phyloP scores from a whole-genome alignment of 768 basidiomycete species.

The Suillus sp. region DNA sequence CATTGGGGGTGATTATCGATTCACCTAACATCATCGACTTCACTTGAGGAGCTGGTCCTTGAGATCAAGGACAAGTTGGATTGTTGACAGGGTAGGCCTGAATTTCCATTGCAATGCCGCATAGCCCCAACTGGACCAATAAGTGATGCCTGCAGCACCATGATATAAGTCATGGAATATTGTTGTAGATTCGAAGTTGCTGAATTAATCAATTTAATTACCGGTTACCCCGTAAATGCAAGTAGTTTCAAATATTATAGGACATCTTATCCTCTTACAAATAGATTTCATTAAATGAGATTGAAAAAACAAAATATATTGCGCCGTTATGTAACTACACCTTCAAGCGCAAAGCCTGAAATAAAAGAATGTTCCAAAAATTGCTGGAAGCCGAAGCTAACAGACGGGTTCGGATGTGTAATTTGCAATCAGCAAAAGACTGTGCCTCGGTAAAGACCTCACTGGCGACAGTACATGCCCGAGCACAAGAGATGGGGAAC shows the following conservation, averaged over 20 bases:
- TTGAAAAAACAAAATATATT: not conserved
- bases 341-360: conserved; percentile 2
- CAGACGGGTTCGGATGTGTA: conserved; percentile 95
- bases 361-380: conserved; percentile 67
- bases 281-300: not conserved
- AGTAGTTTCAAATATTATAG: not conserved
- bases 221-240: not conserved
- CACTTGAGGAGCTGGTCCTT: not conserved
- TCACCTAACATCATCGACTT: too few species aligned
- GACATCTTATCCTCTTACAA: too few species aligned
- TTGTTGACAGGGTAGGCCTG: too few species aligned
- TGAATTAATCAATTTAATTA: not conserved
- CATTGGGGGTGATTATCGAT: not conserved
- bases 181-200: too few species aligned
- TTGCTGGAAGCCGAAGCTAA: conserved; percentile 87
- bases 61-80: too few species aligned
- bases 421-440: conserved; percentile 95
- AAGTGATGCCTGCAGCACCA: too few species aligned
- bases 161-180: too few species aligned
- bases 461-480: conserved; percentile 95
- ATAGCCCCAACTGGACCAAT: too few species aligned
- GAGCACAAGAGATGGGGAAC: conserved; percentile 84
- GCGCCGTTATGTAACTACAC: too few species aligned
- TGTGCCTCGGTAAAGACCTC: conserved; percentile 95
- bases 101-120: too few species aligned